phyloP scores from a whole-genome alignment of 495 filamentous ascomycete species.

The Choiromyces venosus region DNA sequence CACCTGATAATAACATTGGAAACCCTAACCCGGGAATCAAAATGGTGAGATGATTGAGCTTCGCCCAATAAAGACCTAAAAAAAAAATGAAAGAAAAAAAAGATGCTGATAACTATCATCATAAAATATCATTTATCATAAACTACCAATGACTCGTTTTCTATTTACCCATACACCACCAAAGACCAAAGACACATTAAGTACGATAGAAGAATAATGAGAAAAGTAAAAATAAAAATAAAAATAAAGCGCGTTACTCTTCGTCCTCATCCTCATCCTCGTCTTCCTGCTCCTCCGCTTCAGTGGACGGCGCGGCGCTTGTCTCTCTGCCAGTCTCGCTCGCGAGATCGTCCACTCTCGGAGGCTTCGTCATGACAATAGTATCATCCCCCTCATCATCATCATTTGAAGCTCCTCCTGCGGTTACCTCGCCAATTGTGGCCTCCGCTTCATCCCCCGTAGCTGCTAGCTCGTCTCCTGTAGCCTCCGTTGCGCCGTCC shows the following conservation, averaged over 20 bases:
- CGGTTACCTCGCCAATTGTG: slow-evolving; percentile 15
- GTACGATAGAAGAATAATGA: no score
- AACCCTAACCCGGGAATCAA: no score
- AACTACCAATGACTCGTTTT: not conserved
- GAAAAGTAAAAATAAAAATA: no score
- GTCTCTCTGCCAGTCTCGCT: not conserved
- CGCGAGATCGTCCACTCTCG: not conserved
- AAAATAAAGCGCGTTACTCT: not conserved
- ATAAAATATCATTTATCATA: not conserved
- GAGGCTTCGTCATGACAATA: slow-evolving; percentile 1
- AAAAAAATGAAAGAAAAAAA: no score
- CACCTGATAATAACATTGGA: no score
- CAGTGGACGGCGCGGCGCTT: not conserved
- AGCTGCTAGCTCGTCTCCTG: slow-evolving; percentile 43
- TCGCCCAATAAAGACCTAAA: no score
- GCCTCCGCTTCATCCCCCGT: slow-evolving; percentile 29
- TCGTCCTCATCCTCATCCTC: not conserved
- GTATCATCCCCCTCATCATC: slow-evolving; percentile 33
- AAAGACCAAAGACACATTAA: not conserved
- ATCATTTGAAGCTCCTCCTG: slow-evolving; percentile 24
- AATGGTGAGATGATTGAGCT: no score
- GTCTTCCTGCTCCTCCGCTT: not conserved
- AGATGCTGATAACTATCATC: not conserved
- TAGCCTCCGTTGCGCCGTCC: slow-evolving; percentile 42
- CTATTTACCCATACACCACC: not conserved